Percentiles rank a stretch among this genome's conserved stretches.
These are phyloP conservation scores for Alternaria viburni DNA, from an alignment of 2,329 filamentous ascomycete genomes.

Conservation along the genomic window DNA sequence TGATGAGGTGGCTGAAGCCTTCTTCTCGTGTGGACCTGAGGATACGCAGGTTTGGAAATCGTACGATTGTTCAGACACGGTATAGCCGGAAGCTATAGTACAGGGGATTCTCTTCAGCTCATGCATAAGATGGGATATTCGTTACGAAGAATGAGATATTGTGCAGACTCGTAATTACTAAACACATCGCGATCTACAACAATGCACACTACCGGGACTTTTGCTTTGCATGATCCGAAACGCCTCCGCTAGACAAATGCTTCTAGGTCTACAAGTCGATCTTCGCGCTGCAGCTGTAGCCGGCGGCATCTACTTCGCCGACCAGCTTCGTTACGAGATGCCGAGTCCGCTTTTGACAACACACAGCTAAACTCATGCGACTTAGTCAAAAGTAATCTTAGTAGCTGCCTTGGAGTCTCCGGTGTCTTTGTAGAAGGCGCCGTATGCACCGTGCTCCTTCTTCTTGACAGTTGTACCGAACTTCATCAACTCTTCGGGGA, in stretches of 20 bases:
- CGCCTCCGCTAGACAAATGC: conserved; percentile 30
- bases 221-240: conserved; percentile 26
- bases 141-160: not conserved
- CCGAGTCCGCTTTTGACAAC: conserved; percentile 2
- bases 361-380: not conserved
- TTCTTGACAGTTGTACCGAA: conserved; percentile 99
- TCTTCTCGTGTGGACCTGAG: not conserved
- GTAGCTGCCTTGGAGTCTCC: conserved; percentile 82
- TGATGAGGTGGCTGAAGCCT: not conserved
- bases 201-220: conserved; percentile 8
- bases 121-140: not conserved
- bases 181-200: conserved; percentile 6
- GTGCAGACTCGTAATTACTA: not conserved
- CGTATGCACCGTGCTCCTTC: conserved; percentile 95
- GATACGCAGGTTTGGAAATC: not conserved
- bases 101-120: not conserved
- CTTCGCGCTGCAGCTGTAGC: conserved; percentile 24
- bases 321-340: conserved; percentile 10
- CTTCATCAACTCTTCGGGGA: conserved; percentile 89
- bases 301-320: conserved; percentile 24
- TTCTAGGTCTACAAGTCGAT: conserved; percentile 11
- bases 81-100: not conserved
- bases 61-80: not conserved
- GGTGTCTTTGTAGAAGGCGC: conserved; percentile 92
- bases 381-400: conserved; percentile 85